These are phyloP conservation scores for Melanogaster broomeanus DNA, from an alignment of 768 basidiomycete genomes.

Conservation along the genomic window DNA sequence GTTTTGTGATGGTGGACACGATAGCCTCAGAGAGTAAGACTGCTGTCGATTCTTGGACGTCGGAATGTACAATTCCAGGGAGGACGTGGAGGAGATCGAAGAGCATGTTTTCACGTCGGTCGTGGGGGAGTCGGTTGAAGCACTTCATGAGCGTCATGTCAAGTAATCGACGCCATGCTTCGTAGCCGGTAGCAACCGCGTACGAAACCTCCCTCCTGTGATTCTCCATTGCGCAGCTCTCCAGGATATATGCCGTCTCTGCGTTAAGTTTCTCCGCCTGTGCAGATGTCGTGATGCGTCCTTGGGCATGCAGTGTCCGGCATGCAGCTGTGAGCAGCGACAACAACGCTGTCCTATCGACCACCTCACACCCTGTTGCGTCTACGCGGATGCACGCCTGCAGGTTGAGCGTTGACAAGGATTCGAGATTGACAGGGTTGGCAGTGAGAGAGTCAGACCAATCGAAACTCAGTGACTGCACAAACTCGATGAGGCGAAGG, in stretches of 20 bases:
- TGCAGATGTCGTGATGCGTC: slow-evolving; percentile 58
- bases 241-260: slow-evolving; percentile 77
- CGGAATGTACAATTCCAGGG: slow-evolving; percentile 67
- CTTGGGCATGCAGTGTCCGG: slow-evolving; percentile 65
- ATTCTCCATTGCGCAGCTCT: slow-evolving; percentile 86
- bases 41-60: slow-evolving; percentile 69
- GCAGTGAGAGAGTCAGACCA: slow-evolving; percentile 80
- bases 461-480: slow-evolving; percentile 84
- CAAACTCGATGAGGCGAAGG: slow-evolving; percentile 82
- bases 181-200: slow-evolving; percentile 69
- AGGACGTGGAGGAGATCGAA: slow-evolving; percentile 89
- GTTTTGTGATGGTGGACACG: slow-evolving; percentile 80
- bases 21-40: slow-evolving; percentile 84
- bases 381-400: slow-evolving; percentile 70
- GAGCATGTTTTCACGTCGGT: slow-evolving; percentile 83
- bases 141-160: slow-evolving; percentile 87
- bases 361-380: slow-evolving; percentile 75
- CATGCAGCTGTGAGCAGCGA: slow-evolving; percentile 63
- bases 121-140: slow-evolving; percentile 79
- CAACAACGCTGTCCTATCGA: slow-evolving; percentile 74
- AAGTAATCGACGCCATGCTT: slow-evolving; percentile 83
- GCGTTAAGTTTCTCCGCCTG: slow-evolving; percentile 66
- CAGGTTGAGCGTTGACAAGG: slow-evolving; percentile 66
- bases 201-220: slow-evolving; percentile 79
- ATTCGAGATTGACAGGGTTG: slow-evolving; percentile 58